Percentiles rank a stretch among this genome's conserved stretches.
These are phyloP conservation scores for Saccharomycopsis sp. DNA, from an alignment of 805 yeast species.

Conservation along the genomic window DNA sequence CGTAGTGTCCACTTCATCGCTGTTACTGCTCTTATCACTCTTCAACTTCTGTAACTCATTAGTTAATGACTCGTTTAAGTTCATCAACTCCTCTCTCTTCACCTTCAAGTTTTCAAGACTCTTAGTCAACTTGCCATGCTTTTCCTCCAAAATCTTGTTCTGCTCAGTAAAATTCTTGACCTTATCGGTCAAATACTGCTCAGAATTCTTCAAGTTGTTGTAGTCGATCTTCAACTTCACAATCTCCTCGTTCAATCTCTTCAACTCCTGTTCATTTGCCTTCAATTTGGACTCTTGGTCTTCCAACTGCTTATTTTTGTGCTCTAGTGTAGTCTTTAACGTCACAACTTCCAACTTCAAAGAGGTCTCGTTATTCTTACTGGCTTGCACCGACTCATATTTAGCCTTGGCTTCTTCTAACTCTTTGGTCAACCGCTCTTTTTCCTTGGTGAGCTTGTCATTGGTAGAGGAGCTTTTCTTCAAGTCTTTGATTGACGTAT, in stretches of 20 bases:
- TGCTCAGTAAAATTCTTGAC: slow-evolving; percentile 27
- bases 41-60: slow-evolving; percentile 35
- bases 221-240: slow-evolving; percentile 36
- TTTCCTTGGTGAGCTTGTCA: slow-evolving; percentile 33
- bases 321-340: slow-evolving; percentile 36
- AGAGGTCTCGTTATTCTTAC: slow-evolving; percentile 35
- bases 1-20: slow-evolving; percentile 40
- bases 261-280: slow-evolving; percentile 34
- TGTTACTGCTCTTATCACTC: slow-evolving; percentile 34
- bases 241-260: slow-evolving; percentile 33
- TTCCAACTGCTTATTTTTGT: slow-evolving; percentile 37
- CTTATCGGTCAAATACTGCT: slow-evolving; percentile 30
- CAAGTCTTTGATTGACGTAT: slow-evolving; percentile 24
- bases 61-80: slow-evolving; percentile 35
- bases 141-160: slow-evolving; percentile 34
- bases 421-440: slow-evolving; percentile 30
- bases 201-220: slow-evolving; percentile 34
- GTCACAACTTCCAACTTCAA: slow-evolving; percentile 44
- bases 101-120: slow-evolving; percentile 29
- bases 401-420: slow-evolving; percentile 30
- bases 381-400: slow-evolving; percentile 4
- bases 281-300: slow-evolving; percentile 34
- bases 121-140: slow-evolving; percentile 27
- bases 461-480: slow-evolving; percentile 28
- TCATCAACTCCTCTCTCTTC: slow-evolving; percentile 33